phyloP scores from a whole-genome alignment of 495 filamentous ascomycete genomes.

The Talaromyces proteolyticus region DNA sequence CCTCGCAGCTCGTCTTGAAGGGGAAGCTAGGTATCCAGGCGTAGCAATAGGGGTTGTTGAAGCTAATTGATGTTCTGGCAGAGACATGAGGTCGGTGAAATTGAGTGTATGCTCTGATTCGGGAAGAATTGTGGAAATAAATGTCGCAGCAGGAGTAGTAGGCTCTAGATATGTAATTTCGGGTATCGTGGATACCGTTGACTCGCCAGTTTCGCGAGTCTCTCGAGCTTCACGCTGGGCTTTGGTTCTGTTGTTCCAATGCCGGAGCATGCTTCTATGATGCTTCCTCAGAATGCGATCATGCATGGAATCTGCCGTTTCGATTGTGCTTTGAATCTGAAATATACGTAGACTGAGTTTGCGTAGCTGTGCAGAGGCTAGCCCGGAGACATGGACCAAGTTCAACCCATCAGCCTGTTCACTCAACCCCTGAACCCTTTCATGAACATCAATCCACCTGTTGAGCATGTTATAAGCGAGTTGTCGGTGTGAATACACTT shows the following conservation, averaged over 20 bases:
- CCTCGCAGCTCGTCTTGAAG: conserved; percentile 50
- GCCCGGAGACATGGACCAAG: conserved; percentile 38
- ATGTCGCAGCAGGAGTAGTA: conserved; percentile 1
- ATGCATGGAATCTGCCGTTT: conserved; percentile 48
- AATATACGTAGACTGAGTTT: conserved; percentile 48
- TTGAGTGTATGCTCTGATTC: conserved; percentile 33
- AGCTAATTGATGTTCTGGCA: conserved; percentile 25
- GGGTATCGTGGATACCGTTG: conserved; percentile 21
- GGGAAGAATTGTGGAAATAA: conserved; percentile 3
- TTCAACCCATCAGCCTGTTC: conserved; percentile 43
- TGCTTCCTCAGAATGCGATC: conserved; percentile 51
- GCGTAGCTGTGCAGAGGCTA: conserved; percentile 37
- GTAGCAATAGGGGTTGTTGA: conserved; percentile 37
- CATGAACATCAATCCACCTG: conserved; percentile 37
- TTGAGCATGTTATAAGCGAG: conserved; percentile 40
- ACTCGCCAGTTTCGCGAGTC: no score
- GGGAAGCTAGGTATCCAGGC: conserved; percentile 50
- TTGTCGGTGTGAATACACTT: conserved; percentile 31
- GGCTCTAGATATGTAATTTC: conserved; percentile 2
- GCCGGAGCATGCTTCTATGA: conserved; percentile 49
- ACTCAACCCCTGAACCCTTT: conserved; percentile 35
- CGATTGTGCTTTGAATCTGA: conserved; percentile 35
- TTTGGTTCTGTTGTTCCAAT: conserved; percentile 50
- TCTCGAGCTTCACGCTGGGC: conserved; percentile 27
- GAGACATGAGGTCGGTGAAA: conserved; percentile 32